phyloP scores from a whole-genome alignment of 495 filamentous ascomycete species.

The Talaromyces thailandensis region DNA sequence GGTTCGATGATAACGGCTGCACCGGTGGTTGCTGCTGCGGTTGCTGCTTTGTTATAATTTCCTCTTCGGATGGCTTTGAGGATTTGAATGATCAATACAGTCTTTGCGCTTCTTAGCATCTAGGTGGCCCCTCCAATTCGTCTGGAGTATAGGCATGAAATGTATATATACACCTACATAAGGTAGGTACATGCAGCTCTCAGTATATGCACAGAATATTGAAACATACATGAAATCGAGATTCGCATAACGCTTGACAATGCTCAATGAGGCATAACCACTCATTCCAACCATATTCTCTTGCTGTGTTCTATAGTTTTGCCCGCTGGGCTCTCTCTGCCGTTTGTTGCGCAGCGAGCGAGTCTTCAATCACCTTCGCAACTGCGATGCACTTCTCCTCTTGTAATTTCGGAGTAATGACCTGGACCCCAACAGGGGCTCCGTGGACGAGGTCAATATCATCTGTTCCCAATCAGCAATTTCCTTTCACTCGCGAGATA shows the following conservation, averaged over 20 bases:
- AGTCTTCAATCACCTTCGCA: slow-evolving; percentile 28
- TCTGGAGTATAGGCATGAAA: not conserved
- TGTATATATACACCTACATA: not conserved
- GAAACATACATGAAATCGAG: not conserved
- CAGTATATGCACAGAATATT: not conserved
- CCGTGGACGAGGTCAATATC: slow-evolving; percentile 36
- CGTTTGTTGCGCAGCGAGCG: slow-evolving; percentile 8
- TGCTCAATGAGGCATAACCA: not conserved
- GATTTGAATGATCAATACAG: not conserved
- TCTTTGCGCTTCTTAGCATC: not conserved
- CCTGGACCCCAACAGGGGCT: slow-evolving; percentile 47
- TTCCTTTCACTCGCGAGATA: not conserved
- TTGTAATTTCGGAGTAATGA: slow-evolving; percentile 39
- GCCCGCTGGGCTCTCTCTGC: not conserved
- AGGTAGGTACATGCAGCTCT: not conserved
- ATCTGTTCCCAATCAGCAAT: slow-evolving; percentile 16
- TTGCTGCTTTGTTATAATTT: slow-evolving; percentile 8
- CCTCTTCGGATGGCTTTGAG: not conserved
- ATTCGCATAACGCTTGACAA: not conserved
- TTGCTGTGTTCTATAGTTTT: not conserved
- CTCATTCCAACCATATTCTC: not conserved
- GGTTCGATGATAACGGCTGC: slow-evolving; percentile 15
- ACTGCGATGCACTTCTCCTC: slow-evolving; percentile 41
- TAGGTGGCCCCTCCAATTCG: not conserved
- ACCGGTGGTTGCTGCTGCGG: slow-evolving; percentile 14